Evolutionary conservation across 1,139 yeast genomes (phyloP).

Genomic region (Protomyces gravidus): DNA sequence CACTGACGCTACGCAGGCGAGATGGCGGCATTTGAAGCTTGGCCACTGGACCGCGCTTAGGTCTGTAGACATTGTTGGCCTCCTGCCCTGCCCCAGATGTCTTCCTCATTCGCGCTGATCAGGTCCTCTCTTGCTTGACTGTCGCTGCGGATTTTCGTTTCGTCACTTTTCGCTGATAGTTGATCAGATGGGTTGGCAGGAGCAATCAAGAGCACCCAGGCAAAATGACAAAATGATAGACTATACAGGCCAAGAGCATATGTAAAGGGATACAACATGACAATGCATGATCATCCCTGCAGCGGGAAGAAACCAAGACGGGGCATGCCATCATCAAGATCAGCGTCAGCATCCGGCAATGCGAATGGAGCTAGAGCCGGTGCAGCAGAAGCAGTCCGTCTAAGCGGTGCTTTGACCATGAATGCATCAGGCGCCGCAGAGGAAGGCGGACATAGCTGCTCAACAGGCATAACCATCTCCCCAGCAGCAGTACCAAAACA

Average conservation of each 20-base stretch:
- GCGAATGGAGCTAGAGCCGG: background rate
- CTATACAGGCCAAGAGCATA: too few species aligned
- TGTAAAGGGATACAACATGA: background rate
- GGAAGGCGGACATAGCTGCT: constrained; percentile 1
- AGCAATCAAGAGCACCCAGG: too few species aligned
- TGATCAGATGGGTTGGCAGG: background rate
- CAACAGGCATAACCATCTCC: constrained; percentile 1
- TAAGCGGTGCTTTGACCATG: background rate
- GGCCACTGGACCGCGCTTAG: background rate
- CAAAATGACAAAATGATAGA: too few species aligned
- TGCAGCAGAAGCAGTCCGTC: background rate
- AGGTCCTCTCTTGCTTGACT: background rate
- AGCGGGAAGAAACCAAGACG: constrained; percentile 21
- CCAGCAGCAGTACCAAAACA: constrained; percentile 8
- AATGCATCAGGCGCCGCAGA: background rate
- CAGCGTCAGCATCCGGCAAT: constrained; percentile 3
- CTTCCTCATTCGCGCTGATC: background rate
- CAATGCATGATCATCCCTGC: background rate
- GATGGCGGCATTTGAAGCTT: constrained; percentile 27
- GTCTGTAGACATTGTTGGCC: background rate
- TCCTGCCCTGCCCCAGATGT: background rate
- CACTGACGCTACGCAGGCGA: constrained; percentile 19
- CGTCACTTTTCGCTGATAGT: background rate
- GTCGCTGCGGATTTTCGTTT: background rate
- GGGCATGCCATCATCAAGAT: constrained; percentile 20